These are phyloP conservation scores for Gastrolobium bilobum DNA, from an alignment of 306 rosid species.

Conservation along the genomic window DNA sequence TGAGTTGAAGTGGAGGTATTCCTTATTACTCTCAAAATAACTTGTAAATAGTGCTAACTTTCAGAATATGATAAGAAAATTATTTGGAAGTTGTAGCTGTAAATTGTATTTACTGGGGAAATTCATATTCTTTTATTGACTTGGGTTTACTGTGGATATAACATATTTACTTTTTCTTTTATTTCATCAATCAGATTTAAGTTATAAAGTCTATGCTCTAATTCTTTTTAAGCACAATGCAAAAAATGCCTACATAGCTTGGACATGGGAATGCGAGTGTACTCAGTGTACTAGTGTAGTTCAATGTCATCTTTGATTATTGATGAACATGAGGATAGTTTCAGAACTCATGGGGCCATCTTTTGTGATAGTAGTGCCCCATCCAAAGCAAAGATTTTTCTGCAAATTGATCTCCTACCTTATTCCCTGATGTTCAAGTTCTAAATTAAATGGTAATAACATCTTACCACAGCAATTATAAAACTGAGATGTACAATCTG, in stretches of 20 bases:
- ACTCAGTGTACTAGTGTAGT: neutral
- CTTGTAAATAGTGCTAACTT: neutral
- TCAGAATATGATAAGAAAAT: neutral
- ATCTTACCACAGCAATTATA: neutral
- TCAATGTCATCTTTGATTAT: constrained; percentile 1
- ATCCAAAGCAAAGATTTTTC: neutral
- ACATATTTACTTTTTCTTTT: neutral
- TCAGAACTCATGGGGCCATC: neutral
- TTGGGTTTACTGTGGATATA: neutral
- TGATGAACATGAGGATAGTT: neutral
- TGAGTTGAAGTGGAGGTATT: constrained; percentile 5
- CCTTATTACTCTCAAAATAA: neutral
- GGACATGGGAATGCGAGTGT: neutral
- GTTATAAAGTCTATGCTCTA: constrained; percentile 9
- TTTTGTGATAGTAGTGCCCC: neutral
- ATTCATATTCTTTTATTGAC: neutral
- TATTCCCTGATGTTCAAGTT: neutral
- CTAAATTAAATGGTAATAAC: neutral
- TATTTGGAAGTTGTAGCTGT: neutral
- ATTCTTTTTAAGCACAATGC: neutral
- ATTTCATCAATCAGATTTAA: constrained; percentile 17
- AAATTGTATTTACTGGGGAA: neutral
- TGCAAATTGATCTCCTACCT: neutral
- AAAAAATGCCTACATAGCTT: neutral
- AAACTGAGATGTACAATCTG: neutral